Evolutionary conservation across 192 early-diverging fungal genomes (phyloP).

Genomic region (Geranomyces variabilis): DNA sequence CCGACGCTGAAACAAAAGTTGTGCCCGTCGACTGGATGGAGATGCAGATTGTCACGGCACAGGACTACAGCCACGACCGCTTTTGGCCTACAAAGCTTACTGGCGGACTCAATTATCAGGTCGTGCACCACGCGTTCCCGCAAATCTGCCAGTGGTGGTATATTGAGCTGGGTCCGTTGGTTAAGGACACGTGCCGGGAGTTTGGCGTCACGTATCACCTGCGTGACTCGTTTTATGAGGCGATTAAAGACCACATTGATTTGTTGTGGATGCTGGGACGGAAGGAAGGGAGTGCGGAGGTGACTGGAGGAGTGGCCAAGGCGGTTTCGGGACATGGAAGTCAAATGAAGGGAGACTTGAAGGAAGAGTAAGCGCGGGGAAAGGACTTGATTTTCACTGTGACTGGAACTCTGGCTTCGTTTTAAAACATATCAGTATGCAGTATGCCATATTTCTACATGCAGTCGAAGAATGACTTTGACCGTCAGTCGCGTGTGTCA

Average conservation of each 20-base stretch:
- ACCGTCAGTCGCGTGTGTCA: too few species aligned
- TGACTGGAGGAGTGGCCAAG: background rate
- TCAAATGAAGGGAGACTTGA: background rate
- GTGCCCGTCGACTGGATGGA: slow-evolving; percentile 58
- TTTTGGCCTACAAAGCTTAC: slow-evolving; percentile 65
- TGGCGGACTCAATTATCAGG: slow-evolving; percentile 74
- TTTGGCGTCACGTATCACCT: slow-evolving; percentile 51
- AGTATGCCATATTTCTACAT: too few species aligned
- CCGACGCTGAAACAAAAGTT: slow-evolving; percentile 51
- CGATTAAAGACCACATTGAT: slow-evolving; percentile 20
- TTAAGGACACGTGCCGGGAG: slow-evolving; percentile 53
- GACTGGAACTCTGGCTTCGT: too few species aligned
- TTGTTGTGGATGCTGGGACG: slow-evolving; percentile 23
- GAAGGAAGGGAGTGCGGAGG: background rate
- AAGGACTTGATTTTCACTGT: too few species aligned
- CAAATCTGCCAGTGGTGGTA: slow-evolving; percentile 66
- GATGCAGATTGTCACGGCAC: slow-evolving; percentile 68
- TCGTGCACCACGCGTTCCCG: slow-evolving; percentile 76
- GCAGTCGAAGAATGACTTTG: too few species aligned
- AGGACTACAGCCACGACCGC: slow-evolving; percentile 57
- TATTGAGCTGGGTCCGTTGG: slow-evolving; percentile 50
- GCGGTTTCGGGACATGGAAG: background rate
- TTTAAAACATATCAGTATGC: too few species aligned
- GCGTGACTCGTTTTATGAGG: slow-evolving; percentile 11
- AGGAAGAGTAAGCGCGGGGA: background rate